These are phyloP conservation scores for Citrus medica DNA, from an alignment of 345 rosid species.

Conservation along the genomic window DNA sequence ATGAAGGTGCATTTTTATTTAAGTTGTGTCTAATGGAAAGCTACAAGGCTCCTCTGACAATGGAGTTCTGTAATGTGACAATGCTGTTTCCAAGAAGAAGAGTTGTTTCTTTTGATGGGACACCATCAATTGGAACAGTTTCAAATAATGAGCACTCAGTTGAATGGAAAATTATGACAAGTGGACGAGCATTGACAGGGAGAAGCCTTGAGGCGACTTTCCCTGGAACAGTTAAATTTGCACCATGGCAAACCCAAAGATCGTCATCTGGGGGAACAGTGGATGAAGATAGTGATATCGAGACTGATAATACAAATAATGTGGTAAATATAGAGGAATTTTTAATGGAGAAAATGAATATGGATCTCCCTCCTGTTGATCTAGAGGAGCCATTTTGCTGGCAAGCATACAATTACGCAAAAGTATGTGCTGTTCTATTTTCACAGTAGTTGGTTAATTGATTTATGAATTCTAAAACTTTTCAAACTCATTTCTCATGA, in stretches of 20 bases:
- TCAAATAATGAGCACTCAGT: conserved; percentile 76
- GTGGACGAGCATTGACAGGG: conserved; percentile 77
- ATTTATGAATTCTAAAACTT: conserved; percentile 1
- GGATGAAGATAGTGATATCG: conserved; percentile 81
- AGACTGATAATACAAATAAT: conserved; percentile 56
- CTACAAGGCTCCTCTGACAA: conserved; percentile 69
- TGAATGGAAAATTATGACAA: conserved; percentile 80
- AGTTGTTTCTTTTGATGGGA: conserved; percentile 76
- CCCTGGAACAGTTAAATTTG: conserved; percentile 88
- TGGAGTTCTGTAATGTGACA: conserved; percentile 84
- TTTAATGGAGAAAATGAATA: conserved; percentile 79
- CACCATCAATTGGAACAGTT: conserved; percentile 81
- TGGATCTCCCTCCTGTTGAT: conserved; percentile 79
- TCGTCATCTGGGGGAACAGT: conserved; percentile 27
- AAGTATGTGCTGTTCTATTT: conserved; percentile 38
- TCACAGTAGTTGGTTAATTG: conserved; percentile 5
- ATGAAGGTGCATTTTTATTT: conserved; percentile 93
- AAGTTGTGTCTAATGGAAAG: conserved; percentile 87
- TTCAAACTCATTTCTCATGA: neutral
- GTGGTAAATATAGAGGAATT: conserved; percentile 74
- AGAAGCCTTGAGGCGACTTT: conserved; percentile 83
- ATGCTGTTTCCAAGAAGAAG: conserved; percentile 94
- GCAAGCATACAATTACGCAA: conserved; percentile 92
- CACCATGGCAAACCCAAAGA: conserved; percentile 67
- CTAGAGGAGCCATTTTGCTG: conserved; percentile 96